Evolutionary conservation across 805 yeast genomes (phyloP).

Genomic region (Grigorovia humatica): DNA sequence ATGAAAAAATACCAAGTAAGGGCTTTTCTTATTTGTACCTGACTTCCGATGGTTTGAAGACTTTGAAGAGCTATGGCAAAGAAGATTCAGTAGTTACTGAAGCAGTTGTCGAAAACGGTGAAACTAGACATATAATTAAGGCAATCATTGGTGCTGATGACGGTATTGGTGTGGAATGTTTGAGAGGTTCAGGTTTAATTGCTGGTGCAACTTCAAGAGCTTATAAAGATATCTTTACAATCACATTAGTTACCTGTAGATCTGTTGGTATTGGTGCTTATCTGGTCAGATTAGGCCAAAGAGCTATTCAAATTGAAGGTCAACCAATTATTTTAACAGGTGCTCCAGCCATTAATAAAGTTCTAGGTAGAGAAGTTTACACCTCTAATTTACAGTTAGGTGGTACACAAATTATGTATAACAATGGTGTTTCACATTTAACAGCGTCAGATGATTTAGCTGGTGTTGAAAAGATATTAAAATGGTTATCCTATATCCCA

Average conservation of each 20-base stretch:
- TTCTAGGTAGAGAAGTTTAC: slow-evolving; percentile 94
- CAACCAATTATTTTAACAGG: slow-evolving; percentile 98
- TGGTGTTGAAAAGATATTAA: slow-evolving; percentile 88
- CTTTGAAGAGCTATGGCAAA: slow-evolving; percentile 50
- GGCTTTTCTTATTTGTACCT: slow-evolving; percentile 89
- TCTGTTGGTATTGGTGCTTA: slow-evolving; percentile 99
- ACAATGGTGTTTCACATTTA: slow-evolving; percentile 94
- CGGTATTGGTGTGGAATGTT: slow-evolving; percentile 97
- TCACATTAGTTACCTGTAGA: slow-evolving; percentile 98
- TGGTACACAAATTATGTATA: slow-evolving; percentile 98
- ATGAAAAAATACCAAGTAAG: slow-evolving; percentile 57
- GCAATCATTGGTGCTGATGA: slow-evolving; percentile 89
- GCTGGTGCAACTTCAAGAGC: slow-evolving; percentile 99
- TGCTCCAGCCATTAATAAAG: slow-evolving; percentile 96
- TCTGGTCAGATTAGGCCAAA: slow-evolving; percentile 93
- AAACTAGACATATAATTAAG: slow-evolving; percentile 69
- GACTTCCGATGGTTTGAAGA: slow-evolving; percentile 51
- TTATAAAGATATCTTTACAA: slow-evolving; percentile 92
- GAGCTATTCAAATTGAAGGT: slow-evolving; percentile 97
- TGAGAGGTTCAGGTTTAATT: slow-evolving; percentile 94
- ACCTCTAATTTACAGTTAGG: slow-evolving; percentile 95
- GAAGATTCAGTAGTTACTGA: slow-evolving; percentile 61
- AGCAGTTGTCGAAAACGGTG: slow-evolving; percentile 73
- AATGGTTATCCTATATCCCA: slow-evolving; percentile 94
- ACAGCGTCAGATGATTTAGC: slow-evolving; percentile 96